Conservation (phyloP, 805 yeast species). For the Candida ipomoeae region DNA sequence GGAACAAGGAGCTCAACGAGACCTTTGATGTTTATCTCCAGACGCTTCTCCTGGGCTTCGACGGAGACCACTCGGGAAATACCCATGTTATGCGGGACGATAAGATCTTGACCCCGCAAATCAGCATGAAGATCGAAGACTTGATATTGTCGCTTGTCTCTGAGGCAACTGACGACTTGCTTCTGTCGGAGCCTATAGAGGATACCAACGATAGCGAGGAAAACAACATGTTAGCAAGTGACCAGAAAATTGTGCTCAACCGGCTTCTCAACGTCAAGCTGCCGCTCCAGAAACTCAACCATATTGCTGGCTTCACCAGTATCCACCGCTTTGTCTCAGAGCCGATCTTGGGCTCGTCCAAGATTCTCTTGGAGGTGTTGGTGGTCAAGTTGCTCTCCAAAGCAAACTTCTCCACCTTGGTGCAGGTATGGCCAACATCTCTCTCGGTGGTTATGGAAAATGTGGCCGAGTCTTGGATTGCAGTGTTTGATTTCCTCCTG, state of each 20-base stretch:
- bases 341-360: slow-evolving; percentile 13
- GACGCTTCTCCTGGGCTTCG: slow-evolving; percentile 10
- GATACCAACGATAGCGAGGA: slow-evolving; percentile 12
- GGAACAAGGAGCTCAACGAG: slow-evolving; percentile 4
- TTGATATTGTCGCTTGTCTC: slow-evolving; percentile 17
- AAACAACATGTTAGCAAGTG: slow-evolving; percentile 10
- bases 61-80: slow-evolving; percentile 3
- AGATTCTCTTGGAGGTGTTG: slow-evolving; percentile 16
- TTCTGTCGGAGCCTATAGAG: slow-evolving; percentile 8
- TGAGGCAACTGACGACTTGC: slow-evolving; percentile 8
- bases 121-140: slow-evolving; percentile 23
- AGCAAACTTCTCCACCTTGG: slow-evolving; percentile 19
- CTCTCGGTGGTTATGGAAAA: slow-evolving; percentile 14
- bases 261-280: slow-evolving; percentile 13
- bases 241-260: slow-evolving; percentile 17
- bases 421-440: slow-evolving; percentile 21
- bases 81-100: slow-evolving; percentile 3
- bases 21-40: slow-evolving; percentile 14
- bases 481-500: slow-evolving; percentile 25
- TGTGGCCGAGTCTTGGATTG: slow-evolving; percentile 16
- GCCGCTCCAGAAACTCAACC: slow-evolving; percentile 23
- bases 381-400: slow-evolving; percentile 20
- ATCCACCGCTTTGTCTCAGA: slow-evolving; percentile 20
- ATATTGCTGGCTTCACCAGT: slow-evolving; percentile 24
- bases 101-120: slow-evolving; percentile 19